phyloP scores from a whole-genome alignment of 129 eudicot genomes.

The Pseudognaphalium luteoalbum region DNA sequence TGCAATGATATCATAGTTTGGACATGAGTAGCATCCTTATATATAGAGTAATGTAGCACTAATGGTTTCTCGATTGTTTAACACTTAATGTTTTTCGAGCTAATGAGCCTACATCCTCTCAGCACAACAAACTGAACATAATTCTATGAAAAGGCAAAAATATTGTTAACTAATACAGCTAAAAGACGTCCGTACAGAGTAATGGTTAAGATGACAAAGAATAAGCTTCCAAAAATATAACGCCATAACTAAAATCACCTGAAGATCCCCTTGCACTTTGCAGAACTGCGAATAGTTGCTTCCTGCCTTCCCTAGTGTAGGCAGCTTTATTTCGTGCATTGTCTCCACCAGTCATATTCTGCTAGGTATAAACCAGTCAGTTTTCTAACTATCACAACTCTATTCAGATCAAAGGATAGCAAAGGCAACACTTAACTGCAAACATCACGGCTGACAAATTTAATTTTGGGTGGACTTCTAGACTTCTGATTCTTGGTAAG shows the following conservation, averaged over 20 bases:
- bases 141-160: neutral
- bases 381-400: conserved; percentile 9
- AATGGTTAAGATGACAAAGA: conserved; percentile 7
- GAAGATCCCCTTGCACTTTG: conserved; percentile 99
- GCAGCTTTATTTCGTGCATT: conserved; percentile 80
- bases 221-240: conserved; percentile 9
- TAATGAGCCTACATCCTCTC: conserved; percentile 1
- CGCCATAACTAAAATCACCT: conserved; percentile 52
- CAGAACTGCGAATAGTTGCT: conserved; percentile 91
- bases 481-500: conserved; percentile 73
- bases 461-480: conserved; percentile 89
- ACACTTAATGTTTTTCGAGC: conserved; percentile 4
- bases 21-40: conserved; percentile 19
- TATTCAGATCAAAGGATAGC: conserved; percentile 11
- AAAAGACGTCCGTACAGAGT: conserved; percentile 8
- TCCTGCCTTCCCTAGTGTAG: conserved; percentile 91
- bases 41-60: neutral
- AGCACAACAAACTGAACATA: conserved; percentile 6
- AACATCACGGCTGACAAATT: conserved; percentile 79
- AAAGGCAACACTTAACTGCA: conserved; percentile 68
- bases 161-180: conserved; percentile 10
- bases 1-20: conserved; percentile 6
- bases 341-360: conserved; percentile 84
- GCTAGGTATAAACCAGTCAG: conserved; percentile 36
- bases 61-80: neutral